Evolutionary conservation across 805 yeast genomes (phyloP).

Genomic region (Vanderwaltozyma tropicalis): DNA sequence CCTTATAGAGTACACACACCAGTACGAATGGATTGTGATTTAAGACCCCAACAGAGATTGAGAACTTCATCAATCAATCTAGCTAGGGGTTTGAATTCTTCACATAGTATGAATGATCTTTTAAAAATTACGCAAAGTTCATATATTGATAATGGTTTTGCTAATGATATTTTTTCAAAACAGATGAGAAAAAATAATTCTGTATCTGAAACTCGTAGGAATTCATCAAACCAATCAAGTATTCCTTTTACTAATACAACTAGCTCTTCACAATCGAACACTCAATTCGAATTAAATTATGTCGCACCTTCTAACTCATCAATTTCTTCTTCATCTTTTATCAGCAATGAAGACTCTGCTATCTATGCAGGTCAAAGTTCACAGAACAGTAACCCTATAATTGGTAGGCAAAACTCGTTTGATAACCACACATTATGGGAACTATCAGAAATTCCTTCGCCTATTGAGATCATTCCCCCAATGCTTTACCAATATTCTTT

Average conservation of each 20-base stretch:
- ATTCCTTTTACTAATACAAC: neutral
- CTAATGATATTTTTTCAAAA: neutral
- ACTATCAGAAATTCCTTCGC: conserved; percentile 11
- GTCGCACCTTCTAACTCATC: neutral
- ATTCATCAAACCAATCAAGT: neutral
- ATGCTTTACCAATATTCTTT: neutral
- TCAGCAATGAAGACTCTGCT: neutral
- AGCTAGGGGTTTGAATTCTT: conserved; percentile 17
- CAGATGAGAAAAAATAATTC: neutral
- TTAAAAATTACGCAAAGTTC: conserved; percentile 8
- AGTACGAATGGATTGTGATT: conserved; percentile 21
- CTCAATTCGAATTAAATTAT: neutral
- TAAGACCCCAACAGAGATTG: conserved; percentile 19
- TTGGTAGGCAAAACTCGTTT: conserved; percentile 5
- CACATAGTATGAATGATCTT: conserved; percentile 12
- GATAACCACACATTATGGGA: conserved; percentile 8
- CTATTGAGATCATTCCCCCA: conserved; percentile 10
- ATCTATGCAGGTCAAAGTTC: neutral
- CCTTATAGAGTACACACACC: too few relatives aligned
- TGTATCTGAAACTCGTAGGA: neutral
- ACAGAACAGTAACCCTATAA: neutral
- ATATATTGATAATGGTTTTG: conserved; percentile 13
- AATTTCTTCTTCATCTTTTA: neutral
- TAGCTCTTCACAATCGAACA: neutral
- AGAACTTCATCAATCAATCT: conserved; percentile 16